phyloP scores from a whole-genome alignment of 1,284 basidiomycete species.

The Amylostereum areolatum region DNA sequence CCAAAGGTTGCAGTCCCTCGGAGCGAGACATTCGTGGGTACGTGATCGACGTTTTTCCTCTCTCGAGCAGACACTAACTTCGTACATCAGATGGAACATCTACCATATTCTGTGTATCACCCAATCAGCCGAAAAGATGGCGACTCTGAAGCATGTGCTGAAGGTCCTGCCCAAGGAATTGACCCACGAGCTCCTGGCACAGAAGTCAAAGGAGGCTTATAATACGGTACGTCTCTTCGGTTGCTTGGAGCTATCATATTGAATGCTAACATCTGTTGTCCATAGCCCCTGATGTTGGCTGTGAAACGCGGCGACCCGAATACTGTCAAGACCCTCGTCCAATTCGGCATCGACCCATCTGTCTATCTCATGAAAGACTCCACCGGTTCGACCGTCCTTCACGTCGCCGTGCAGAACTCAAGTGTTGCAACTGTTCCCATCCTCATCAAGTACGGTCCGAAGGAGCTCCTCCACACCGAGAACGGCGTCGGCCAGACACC shows the following conservation, averaged over 20 bases:
- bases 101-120: conserved; percentile 42
- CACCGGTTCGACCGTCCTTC: conserved; percentile 41
- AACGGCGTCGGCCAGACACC: conserved; percentile 51
- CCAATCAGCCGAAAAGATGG: conserved; percentile 35
- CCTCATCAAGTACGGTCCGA: conserved; percentile 31
- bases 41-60: conserved; percentile 10
- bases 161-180: conserved; percentile 43
- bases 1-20: conserved; percentile 37
- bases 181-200: conserved; percentile 32
- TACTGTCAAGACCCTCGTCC: conserved; percentile 21
- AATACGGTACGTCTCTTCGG: conserved; percentile 37
- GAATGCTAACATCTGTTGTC: background rate
- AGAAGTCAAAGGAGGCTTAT: conserved; percentile 35
- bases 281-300: conserved; percentile 45
- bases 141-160: conserved; percentile 31
- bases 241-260: too few species aligned
- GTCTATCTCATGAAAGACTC: conserved; percentile 32
- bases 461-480: conserved; percentile 37
- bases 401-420: conserved; percentile 32
- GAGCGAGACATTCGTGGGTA: conserved; percentile 41
- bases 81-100: conserved; percentile 41
- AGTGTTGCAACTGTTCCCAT: conserved; percentile 28
- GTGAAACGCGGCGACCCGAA: conserved; percentile 25
- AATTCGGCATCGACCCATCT: conserved; percentile 29
- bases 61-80: conserved; percentile 1